Evolutionary conservation across 2,329 filamentous ascomycete genomes (phyloP).

Genomic region (Cylindrodendrum hubeiense): DNA sequence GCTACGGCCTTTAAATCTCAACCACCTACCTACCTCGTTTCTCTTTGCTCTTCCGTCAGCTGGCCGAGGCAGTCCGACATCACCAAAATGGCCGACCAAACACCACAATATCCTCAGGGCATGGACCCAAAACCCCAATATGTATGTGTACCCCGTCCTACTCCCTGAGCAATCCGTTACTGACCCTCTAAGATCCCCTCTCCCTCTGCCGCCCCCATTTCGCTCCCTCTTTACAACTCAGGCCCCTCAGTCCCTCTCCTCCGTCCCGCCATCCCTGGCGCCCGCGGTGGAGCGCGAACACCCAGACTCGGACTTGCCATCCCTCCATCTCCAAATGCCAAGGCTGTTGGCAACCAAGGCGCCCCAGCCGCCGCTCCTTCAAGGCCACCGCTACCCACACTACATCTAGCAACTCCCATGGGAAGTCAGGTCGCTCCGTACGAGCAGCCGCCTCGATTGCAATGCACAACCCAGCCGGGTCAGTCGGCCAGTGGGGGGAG

Average conservation of each 20-base stretch:
- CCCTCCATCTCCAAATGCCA: constrained; percentile 85
- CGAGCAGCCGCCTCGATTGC: constrained; percentile 68
- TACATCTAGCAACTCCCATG: constrained; percentile 90
- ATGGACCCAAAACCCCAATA: constrained; percentile 37
- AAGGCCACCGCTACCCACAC: constrained; percentile 75
- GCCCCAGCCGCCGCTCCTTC: constrained; percentile 50
- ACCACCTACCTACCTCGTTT: neutral
- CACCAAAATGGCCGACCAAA: constrained; percentile 41
- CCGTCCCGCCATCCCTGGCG: constrained; percentile 83
- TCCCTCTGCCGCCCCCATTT: constrained; percentile 42
- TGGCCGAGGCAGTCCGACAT: constrained; percentile 28
- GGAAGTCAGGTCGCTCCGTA: constrained; percentile 81
- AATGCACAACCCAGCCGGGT: constrained; percentile 66
- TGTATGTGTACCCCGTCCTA: constrained; percentile 32
- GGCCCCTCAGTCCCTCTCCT: constrained; percentile 79
- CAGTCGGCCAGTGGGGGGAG: constrained; percentile 82
- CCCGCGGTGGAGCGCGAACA: constrained; percentile 71
- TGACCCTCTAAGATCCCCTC: constrained; percentile 38
- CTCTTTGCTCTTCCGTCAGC: constrained; percentile 3
- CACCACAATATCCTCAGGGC: constrained; percentile 35
- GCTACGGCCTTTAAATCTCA: constrained; percentile 21
- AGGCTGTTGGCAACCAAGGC: constrained; percentile 73
- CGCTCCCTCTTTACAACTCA: constrained; percentile 50
- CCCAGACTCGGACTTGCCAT: constrained; percentile 91
- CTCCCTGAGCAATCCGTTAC: constrained; percentile 15